Percentiles rank a stretch among this genome's conserved stretches.
Conservation (phyloP, 768 basidiomycete genomes). For the Pleurotus salmoneostramineus region DNA sequence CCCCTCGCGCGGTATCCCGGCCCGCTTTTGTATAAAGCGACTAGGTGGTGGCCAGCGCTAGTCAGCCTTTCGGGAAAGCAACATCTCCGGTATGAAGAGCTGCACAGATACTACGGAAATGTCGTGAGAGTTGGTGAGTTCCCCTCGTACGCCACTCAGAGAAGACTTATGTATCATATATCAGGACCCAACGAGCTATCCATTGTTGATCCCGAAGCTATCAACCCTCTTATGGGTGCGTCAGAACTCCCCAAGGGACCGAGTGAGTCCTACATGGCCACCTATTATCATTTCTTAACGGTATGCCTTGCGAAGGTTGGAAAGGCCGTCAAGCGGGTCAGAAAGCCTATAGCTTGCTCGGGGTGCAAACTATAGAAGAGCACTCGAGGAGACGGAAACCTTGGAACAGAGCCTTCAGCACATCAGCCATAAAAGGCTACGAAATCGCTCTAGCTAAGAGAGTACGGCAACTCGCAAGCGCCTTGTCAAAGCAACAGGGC, state of each 20-base stretch:
- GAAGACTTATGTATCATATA: background rate
- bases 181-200: conserved; percentile 60
- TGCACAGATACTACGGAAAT: conserved; percentile 53
- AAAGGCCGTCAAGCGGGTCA: conserved; percentile 46
- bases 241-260: conserved; percentile 54
- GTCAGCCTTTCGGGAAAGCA: conserved; percentile 31
- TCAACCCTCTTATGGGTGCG: conserved; percentile 44
- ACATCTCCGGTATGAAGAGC: conserved; percentile 34
- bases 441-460: conserved; percentile 33
- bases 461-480: conserved; percentile 35
- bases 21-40: conserved; percentile 32
- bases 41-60: conserved; percentile 31
- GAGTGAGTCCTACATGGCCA: conserved; percentile 13
- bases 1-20: conserved; percentile 45
- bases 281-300: too few relatives aligned
- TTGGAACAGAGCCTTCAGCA: conserved; percentile 49
- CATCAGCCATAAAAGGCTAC: conserved; percentile 42
- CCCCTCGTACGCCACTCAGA: background rate
- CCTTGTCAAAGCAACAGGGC: conserved; percentile 21
- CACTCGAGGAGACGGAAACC: conserved; percentile 41
- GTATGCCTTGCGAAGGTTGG: conserved; percentile 34
- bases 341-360: conserved; percentile 27
- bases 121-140: conserved; percentile 39
- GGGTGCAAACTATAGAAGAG: conserved; percentile 30
- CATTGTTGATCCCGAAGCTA: conserved; percentile 38